Conservation (phyloP, 352 stramenopile genomes). For the Pythium insidiosum region DNA sequence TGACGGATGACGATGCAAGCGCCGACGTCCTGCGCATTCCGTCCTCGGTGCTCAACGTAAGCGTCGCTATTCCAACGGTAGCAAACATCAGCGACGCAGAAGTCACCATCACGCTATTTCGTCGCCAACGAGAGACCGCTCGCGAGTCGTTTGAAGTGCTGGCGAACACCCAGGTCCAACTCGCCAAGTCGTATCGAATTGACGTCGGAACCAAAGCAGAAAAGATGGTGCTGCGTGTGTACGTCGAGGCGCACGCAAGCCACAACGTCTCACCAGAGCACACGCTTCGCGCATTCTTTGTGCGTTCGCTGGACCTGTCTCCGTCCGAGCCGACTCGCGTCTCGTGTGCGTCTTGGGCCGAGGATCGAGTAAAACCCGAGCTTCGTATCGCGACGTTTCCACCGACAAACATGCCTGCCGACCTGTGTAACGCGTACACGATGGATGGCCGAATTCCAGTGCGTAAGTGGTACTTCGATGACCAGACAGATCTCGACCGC, state of each 20-base stretch:
- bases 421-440: conserved; percentile 24
- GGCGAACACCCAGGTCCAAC: conserved; percentile 20
- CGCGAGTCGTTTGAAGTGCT: conserved; percentile 13
- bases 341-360: conserved; percentile 5
- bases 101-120: conserved; percentile 24
- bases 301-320: conserved; percentile 17
- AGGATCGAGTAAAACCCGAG: not conserved
- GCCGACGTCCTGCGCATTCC: conserved; percentile 14
- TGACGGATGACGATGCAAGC: not conserved
- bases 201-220: conserved; percentile 15
- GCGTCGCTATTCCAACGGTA: conserved; percentile 10
- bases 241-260: conserved; percentile 13
- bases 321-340: conserved; percentile 20
- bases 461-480: conserved; percentile 41
- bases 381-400: conserved; percentile 11
- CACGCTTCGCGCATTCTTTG: conserved; percentile 24
- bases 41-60: conserved; percentile 26
- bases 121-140: not conserved
- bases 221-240: conserved; percentile 22
- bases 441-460: conserved; percentile 22
- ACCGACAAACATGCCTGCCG: conserved; percentile 18
- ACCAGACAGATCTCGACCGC: conserved; percentile 21
- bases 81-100: conserved; percentile 12
- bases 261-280: too few relatives aligned
- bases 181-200: conserved; percentile 20